Conservation (phyloP, 208 protist species). For the Leishmania guyanensis region DNA sequence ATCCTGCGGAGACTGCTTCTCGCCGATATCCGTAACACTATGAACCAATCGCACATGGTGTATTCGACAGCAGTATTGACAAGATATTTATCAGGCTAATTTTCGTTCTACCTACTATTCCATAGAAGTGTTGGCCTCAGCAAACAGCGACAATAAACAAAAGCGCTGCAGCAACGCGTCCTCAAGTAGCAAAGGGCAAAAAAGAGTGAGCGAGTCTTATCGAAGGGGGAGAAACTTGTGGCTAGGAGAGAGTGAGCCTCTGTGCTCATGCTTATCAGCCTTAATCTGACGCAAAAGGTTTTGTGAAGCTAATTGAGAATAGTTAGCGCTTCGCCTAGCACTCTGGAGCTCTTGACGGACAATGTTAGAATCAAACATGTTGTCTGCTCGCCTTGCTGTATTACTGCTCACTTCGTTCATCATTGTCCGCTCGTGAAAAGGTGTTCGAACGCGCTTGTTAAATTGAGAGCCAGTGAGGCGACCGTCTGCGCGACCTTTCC, state of each 20-base stretch:
- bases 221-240: conserved; percentile 15
- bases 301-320: conserved; percentile 29
- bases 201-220: neutral
- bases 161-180: neutral
- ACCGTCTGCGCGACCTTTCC: conserved; percentile 44
- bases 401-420: conserved; percentile 11
- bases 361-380: conserved; percentile 30
- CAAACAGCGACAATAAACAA: neutral
- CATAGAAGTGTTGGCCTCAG: neutral
- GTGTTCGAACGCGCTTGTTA: conserved; percentile 34
- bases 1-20: neutral
- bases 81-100: neutral
- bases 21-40: neutral
- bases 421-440: conserved; percentile 42
- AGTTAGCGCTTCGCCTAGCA: conserved; percentile 14
- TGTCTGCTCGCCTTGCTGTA: conserved; percentile 12
- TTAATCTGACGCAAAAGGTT: conserved; percentile 36
- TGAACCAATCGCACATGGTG: neutral
- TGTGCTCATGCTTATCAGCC: conserved; percentile 9
- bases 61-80: neutral
- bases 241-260: neutral
- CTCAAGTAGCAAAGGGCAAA: neutral
- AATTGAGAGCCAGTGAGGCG: conserved; percentile 34
- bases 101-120: neutral
- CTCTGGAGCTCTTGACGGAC: conserved; percentile 21